These are phyloP conservation scores for Alternaria sp. DNA, from an alignment of 2,329 filamentous ascomycete genomes.

Conservation along the genomic window DNA sequence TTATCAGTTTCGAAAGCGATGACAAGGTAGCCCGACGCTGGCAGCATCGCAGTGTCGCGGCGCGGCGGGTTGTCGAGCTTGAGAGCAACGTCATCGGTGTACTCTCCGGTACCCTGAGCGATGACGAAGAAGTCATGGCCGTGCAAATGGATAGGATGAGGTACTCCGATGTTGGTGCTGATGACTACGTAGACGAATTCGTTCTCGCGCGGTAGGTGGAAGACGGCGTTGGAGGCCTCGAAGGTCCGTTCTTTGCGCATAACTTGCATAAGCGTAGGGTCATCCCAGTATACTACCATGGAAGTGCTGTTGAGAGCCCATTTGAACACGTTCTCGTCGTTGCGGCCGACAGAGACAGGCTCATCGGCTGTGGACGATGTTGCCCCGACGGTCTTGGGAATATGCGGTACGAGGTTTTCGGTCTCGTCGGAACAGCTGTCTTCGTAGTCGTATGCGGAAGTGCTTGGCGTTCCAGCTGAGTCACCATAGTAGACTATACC, in stretches of 20 bases:
- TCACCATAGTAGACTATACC: conserved; percentile 50
- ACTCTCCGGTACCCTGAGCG: conserved; percentile 35
- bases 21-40: conserved; percentile 40
- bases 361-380: conserved; percentile 23
- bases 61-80: conserved; percentile 41
- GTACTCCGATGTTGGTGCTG: conserved; percentile 44
- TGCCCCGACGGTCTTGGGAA: conserved; percentile 43
- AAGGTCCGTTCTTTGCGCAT: conserved; percentile 42
- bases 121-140: conserved; percentile 45
- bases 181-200: conserved; percentile 52
- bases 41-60: conserved; percentile 42
- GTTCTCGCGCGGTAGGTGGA: conserved; percentile 29
- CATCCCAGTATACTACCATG: conserved; percentile 47
- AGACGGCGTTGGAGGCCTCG: conserved; percentile 37
- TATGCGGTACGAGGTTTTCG: conserved; percentile 30
- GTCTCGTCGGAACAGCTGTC: conserved; percentile 49
- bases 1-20: conserved; percentile 47
- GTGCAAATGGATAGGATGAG: conserved; percentile 42
- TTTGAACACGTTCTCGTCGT: conserved; percentile 46
- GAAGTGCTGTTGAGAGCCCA: conserved; percentile 52
- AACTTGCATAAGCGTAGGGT: conserved; percentile 50
- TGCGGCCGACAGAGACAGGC: conserved; percentile 39
- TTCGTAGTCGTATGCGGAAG: conserved; percentile 42
- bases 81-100: conserved; percentile 18
- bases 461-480: conserved; percentile 36